Conservation (phyloP, 495 filamentous ascomycete species). For the Lineolata rhizophorae region DNA sequence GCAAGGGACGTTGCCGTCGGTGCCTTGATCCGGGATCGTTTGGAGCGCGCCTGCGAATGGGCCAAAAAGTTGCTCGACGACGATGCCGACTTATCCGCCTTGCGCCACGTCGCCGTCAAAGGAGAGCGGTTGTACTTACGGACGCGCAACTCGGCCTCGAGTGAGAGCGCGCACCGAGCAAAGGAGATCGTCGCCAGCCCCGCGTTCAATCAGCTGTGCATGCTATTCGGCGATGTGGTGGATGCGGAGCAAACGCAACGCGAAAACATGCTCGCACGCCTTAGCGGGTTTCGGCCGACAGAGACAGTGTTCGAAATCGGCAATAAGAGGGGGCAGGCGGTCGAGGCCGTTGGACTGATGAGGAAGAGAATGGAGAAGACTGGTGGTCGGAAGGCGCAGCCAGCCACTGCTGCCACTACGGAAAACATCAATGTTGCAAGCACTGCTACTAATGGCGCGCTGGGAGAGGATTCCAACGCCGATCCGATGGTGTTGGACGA, state of each 20-base stretch:
- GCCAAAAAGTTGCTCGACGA: conserved; percentile 55
- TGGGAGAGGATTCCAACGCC: conserved; percentile 14
- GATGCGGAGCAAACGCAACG: conserved; percentile 44
- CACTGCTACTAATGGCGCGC: conserved; percentile 9
- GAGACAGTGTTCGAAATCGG: conserved; percentile 94
- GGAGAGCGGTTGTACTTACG: conserved; percentile 82
- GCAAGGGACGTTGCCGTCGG: conserved; percentile 66
- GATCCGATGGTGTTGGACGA: no score
- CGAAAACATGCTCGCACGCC: conserved; percentile 61
- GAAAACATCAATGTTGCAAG: neutral
- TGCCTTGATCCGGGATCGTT: conserved; percentile 37
- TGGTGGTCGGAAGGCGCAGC: conserved; percentile 21
- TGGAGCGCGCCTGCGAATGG: conserved; percentile 59
- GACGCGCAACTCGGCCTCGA: conserved; percentile 72
- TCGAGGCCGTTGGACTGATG: conserved; percentile 62
- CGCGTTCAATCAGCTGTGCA: conserved; percentile 46
- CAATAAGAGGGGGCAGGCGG: conserved; percentile 38
- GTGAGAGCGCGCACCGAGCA: conserved; percentile 65
- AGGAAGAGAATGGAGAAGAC: conserved; percentile 41
- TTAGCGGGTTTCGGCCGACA: conserved; percentile 66
- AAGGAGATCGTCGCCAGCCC: conserved; percentile 48
- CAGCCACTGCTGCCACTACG: conserved; percentile 2
- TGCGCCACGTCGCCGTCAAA: conserved; percentile 55
- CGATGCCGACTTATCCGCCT: conserved; percentile 43
- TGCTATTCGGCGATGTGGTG: conserved; percentile 48